A percentile compares a stretch with the other conserved stretches of the same genome.
Evolutionary conservation across 768 basidiomycete species (phyloP).

Genomic region (Hypsizygus marmoreus): DNA sequence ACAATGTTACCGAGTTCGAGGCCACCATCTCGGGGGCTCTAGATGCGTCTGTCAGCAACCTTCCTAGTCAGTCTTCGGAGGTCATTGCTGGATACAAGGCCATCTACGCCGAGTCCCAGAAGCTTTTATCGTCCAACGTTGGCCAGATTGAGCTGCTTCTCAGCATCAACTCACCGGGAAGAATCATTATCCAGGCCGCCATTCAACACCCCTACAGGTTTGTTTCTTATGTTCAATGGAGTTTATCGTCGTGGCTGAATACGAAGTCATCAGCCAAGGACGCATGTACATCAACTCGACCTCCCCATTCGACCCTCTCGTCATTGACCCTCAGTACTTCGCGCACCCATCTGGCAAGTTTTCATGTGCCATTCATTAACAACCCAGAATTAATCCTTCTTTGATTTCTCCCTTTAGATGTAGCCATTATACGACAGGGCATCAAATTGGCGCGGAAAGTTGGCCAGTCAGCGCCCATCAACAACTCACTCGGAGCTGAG

Average conservation of each 20-base stretch:
- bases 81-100: conserved; percentile 57
- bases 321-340: conserved; percentile 70
- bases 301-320: conserved; percentile 58
- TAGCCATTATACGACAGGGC: conserved; percentile 54
- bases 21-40: background rate
- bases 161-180: conserved; percentile 36
- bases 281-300: conserved; percentile 60
- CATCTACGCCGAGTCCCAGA: conserved; percentile 49
- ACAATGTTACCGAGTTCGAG: conserved; percentile 14
- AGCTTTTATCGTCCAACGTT: conserved; percentile 38
- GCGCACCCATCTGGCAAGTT: conserved; percentile 48
- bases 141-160: conserved; percentile 61
- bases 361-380: background rate
- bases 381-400: background rate
- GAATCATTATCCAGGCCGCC: conserved; percentile 62
- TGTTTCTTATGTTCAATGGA: conserved; percentile 2
- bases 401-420: conserved; percentile 40
- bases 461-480: conserved; percentile 53
- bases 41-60: conserved; percentile 7
- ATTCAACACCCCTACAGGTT: conserved; percentile 65
- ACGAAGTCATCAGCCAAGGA: conserved; percentile 44
- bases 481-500: conserved; percentile 44
- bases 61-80: conserved; percentile 24
- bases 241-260: background rate
- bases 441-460: conserved; percentile 62